Percentiles rank a stretch among this genome's conserved stretches.
These are phyloP conservation scores for Neurospora sp. DNA, from an alignment of 495 filamentous ascomycete species.

Conservation along the genomic window DNA sequence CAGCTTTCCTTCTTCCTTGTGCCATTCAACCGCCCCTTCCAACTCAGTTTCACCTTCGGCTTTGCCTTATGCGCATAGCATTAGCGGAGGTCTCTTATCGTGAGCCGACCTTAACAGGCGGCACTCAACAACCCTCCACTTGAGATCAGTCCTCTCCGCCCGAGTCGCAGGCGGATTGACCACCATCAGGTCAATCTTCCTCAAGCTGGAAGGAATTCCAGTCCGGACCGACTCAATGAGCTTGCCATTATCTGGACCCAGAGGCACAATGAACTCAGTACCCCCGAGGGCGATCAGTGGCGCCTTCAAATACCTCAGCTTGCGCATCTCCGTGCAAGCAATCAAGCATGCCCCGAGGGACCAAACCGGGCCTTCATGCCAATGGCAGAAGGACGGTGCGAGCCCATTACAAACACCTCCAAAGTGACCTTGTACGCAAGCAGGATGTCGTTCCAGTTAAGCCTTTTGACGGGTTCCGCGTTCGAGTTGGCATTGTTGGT, in stretches of 20 bases:
- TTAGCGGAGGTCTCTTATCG: too few relatives aligned
- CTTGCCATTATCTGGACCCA: background rate
- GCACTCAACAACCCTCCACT: background rate
- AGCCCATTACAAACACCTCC: background rate
- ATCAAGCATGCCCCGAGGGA: background rate
- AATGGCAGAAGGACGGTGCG: background rate
- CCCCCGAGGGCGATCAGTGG: background rate
- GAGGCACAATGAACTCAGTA: background rate
- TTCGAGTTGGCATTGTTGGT: background rate
- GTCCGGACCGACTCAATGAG: accelerated
- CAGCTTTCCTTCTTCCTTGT: too few relatives aligned
- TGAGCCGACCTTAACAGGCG: background rate
- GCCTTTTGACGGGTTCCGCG: accelerated
- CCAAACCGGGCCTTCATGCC: background rate
- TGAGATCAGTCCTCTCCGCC: background rate
- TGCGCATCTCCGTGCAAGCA: background rate
- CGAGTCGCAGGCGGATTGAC: background rate
- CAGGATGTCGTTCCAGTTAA: background rate
- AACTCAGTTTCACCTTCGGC: too few relatives aligned
- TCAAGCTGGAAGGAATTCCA: accelerated
- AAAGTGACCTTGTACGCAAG: background rate
- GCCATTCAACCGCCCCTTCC: too few relatives aligned
- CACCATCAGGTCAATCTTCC: background rate
- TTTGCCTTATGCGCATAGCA: too few relatives aligned
- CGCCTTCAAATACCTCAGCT: background rate